Evolutionary conservation across 441 rosid genomes (phyloP).

Genomic region (Erysimum cheiri): DNA sequence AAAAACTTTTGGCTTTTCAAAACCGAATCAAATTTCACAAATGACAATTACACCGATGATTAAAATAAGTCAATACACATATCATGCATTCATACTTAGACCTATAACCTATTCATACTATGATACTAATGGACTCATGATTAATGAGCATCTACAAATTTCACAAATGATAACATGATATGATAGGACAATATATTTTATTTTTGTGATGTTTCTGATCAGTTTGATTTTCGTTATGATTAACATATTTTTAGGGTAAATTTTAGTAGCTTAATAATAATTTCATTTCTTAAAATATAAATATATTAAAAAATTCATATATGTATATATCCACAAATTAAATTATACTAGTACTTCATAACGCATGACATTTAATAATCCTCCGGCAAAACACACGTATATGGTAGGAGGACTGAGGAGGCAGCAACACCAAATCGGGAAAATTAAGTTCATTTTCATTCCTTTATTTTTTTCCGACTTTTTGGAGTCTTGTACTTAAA

Average conservation of each 20-base stretch:
- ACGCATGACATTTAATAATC: neutral
- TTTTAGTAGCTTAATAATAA: neutral
- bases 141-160: neutral
- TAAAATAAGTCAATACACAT: neutral
- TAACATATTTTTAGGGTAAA: neutral
- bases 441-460: neutral
- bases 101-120: neutral
- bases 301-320: neutral
- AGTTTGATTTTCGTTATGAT: neutral
- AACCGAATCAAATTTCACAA: neutral
- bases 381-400: neutral
- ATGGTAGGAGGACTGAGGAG: no score
- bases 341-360: no score
- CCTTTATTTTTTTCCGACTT: no score
- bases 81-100: neutral
- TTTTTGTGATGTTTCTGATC: neutral
- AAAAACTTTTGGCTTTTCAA: neutral
- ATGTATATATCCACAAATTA: neutral
- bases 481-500: constrained; percentile 1
- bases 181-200: neutral
- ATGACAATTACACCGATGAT: constrained; percentile 1
- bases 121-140: neutral
- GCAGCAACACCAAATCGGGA: neutral
- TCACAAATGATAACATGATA: no score
- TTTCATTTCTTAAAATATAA: neutral